Percentiles rank a stretch among this genome's conserved stretches.
These are phyloP conservation scores for Musa schizocarpa DNA, from an alignment of 176 grass and related monocot species.

Conservation along the genomic window DNA sequence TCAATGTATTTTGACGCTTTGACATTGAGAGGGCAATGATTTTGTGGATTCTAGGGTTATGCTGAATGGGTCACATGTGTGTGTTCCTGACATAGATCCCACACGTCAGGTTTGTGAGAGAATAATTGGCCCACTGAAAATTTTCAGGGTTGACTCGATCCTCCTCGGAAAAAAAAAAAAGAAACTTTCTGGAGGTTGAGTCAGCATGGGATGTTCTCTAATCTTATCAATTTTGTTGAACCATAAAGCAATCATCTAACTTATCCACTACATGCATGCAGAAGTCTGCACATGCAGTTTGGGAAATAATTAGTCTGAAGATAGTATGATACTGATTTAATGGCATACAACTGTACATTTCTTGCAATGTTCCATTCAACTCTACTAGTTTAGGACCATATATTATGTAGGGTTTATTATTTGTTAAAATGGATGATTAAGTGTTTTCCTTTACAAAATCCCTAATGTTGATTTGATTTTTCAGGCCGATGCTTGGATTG, in stretches of 20 bases:
- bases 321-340: not conserved
- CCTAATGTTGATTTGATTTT: not conserved
- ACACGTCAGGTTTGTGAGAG: not conserved
- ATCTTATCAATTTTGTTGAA: not conserved
- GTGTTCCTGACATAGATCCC: not conserved
- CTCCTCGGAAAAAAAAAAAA: not conserved
- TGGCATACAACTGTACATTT: not conserved
- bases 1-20: not conserved
- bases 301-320: not conserved
- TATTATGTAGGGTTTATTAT: no score
- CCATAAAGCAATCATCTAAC: not conserved
- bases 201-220: not conserved
- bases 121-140: not conserved
- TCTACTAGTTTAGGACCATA: not conserved
- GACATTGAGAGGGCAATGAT: not conserved
- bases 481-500: conserved; percentile 75
- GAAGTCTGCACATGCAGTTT: not conserved
- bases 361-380: not conserved
- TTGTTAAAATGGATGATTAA: not conserved
- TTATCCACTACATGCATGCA: not conserved
- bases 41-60: not conserved
- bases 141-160: not conserved
- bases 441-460: not conserved
- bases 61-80: not conserved
- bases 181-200: not conserved